phyloP scores from a whole-genome alignment of 1,139 yeast genomes.

The Saccharomyces pastorianus region DNA sequence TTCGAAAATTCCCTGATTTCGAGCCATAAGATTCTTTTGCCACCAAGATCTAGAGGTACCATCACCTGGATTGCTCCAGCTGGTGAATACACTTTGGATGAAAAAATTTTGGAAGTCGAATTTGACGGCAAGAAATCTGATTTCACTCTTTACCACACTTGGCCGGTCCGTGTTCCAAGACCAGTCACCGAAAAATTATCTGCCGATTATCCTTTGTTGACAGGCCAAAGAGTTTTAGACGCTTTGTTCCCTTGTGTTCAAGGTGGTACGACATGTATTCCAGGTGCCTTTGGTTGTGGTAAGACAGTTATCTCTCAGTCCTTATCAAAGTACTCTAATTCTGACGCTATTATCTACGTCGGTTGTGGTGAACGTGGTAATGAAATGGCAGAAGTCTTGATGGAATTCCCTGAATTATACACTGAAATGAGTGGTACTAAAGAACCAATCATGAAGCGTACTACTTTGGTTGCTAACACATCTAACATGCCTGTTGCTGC shows the following conservation, averaged over 20 bases:
- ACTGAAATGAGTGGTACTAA: constrained; percentile 87
- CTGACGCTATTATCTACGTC: constrained; percentile 89
- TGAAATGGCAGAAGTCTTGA: constrained; percentile 98
- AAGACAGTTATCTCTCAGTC: constrained; percentile 98
- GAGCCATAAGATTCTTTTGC: constrained; percentile 88
- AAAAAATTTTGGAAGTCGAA: constrained; percentile 84
- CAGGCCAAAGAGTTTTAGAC: constrained; percentile 98
- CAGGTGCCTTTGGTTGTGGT: constrained; percentile 99
- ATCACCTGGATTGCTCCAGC: constrained; percentile 80
- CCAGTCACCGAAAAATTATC: constrained; percentile 91
- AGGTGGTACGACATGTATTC: constrained; percentile 99
- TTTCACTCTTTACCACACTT: constrained; percentile 93
- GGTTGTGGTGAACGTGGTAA: constrained; percentile 96
- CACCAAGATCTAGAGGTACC: constrained; percentile 98
- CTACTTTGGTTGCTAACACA: constrained; percentile 95
- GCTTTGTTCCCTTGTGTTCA: constrained; percentile 98
- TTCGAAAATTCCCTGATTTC: constrained; percentile 86
- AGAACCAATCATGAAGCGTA: constrained; percentile 99
- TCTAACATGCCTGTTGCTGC: constrained; percentile 99
- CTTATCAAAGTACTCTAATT: constrained; percentile 91
- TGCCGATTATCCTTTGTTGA: constrained; percentile 89
- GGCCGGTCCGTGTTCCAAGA: constrained; percentile 99
- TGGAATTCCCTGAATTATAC: constrained; percentile 97
- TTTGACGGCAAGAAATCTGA: constrained; percentile 77
- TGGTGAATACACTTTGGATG: constrained; percentile 87